Percentiles rank a stretch among this genome's conserved stretches.
These are phyloP conservation scores for Stentor roeselii DNA, from an alignment of 73 alveolate genomes.

Conservation along the genomic window DNA sequence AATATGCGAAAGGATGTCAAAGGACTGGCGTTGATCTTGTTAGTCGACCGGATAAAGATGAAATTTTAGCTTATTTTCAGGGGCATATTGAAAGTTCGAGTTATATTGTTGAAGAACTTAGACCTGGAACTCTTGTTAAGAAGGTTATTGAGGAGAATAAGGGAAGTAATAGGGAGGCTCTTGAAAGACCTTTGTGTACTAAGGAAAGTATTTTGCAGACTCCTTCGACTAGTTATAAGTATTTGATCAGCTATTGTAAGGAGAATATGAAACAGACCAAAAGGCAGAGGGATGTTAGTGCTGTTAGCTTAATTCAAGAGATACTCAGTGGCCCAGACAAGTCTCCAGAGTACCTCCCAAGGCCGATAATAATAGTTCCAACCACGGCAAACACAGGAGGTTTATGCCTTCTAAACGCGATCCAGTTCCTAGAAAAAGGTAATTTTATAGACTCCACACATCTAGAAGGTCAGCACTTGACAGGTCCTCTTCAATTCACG, in stretches of 20 bases:
- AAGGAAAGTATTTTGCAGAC: conserved; percentile 15
- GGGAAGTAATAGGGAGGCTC: not conserved
- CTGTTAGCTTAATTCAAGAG: not conserved
- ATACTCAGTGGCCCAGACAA: not conserved
- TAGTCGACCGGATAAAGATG: conserved; percentile 27
- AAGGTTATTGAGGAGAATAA: not conserved
- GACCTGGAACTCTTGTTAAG: not conserved
- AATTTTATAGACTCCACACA: not conserved
- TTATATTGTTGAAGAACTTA: conserved; percentile 5
- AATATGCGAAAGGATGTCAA: conserved; percentile 37
- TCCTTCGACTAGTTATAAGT: conserved; percentile 7
- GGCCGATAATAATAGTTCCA: conserved; percentile 13
- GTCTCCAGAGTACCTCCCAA: not conserved
- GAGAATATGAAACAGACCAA: not conserved
- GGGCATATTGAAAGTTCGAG: conserved; percentile 26
- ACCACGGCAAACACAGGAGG: not conserved
- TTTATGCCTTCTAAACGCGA: not conserved
- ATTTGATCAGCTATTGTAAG: not conserved
- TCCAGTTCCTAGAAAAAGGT: conserved; percentile 12
- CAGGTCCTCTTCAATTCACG: conserved; percentile 24
- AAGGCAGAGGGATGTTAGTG: conserved; percentile 13
- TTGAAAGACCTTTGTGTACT: conserved; percentile 25
- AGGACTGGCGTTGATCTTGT: conserved; percentile 36
- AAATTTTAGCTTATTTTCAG: conserved; percentile 44
- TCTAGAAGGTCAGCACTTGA: not conserved